These are phyloP conservation scores for Aegilops tauschii DNA, from an alignment of 176 grass and related monocot genomes.

Conservation along the genomic window DNA sequence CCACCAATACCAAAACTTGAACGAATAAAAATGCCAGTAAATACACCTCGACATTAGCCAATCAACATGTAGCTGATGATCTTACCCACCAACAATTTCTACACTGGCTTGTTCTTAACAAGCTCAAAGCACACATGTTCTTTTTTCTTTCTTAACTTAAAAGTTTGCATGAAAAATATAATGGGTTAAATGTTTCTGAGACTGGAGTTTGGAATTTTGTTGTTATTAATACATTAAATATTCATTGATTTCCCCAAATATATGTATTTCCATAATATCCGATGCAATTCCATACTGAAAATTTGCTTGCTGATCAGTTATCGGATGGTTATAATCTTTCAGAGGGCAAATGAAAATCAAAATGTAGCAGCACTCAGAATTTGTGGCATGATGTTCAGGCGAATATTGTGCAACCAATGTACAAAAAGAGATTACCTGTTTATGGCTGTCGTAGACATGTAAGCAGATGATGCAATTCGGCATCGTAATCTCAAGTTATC, in stretches of 20 bases:
- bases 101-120: not conserved
- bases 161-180: not conserved
- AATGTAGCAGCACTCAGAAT: constrained; percentile 12
- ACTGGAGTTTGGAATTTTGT: not conserved
- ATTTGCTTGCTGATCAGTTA: constrained; percentile 3
- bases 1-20: constrained; percentile 3
- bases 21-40: not conserved
- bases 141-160: not conserved
- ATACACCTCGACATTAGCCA: not conserved
- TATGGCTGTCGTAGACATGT: constrained; percentile 45
- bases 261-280: not conserved
- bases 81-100: not conserved
- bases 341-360: constrained; percentile 18
- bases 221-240: not conserved
- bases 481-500: constrained; percentile 94
- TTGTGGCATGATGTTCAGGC: not conserved
- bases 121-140: not conserved
- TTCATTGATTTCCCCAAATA: not conserved
- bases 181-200: not conserved
- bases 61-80: not conserved
- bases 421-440: constrained; percentile 45
- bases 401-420: not conserved
- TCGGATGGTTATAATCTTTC: not conserved
- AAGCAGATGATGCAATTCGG: constrained; percentile 65
- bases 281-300: not conserved